Conservation (phyloP, 2,329 filamentous ascomycete species). For the Laburnicola sp. region DNA sequence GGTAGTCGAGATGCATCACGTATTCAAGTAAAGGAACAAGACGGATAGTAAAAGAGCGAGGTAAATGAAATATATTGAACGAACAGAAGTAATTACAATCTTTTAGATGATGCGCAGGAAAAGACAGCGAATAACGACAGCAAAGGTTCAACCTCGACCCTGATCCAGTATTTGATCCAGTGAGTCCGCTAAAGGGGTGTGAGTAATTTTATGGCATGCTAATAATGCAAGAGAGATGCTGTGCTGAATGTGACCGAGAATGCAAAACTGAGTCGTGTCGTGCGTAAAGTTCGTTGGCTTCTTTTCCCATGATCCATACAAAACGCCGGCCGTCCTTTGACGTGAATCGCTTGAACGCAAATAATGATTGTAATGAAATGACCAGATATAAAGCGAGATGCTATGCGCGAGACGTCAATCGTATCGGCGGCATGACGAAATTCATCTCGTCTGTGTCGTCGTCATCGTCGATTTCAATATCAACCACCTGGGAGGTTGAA, state of each 20-base stretch:
- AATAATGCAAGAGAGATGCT: neutral
- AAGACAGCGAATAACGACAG: neutral
- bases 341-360: constrained; percentile 33
- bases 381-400: constrained; percentile 3
- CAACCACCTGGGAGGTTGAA: constrained; percentile 25
- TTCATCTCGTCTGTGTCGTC: constrained; percentile 37
- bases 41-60: neutral
- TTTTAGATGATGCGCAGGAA: neutral
- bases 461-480: constrained; percentile 45
- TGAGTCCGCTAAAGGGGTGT: neutral
- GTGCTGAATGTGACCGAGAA: constrained; percentile 1
- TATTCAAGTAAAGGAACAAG: neutral
- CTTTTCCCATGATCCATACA: constrained; percentile 12
- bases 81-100: constrained; percentile 23
- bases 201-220: neutral
- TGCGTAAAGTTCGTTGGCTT: constrained; percentile 19
- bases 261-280: constrained; percentile 16
- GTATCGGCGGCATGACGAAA: constrained; percentile 43
- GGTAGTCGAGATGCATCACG: too few relatives aligned
- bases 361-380: constrained; percentile 12
- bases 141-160: neutral
- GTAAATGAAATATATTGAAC: constrained; percentile 1
- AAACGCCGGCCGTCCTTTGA: constrained; percentile 9
- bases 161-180: neutral
- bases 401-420: constrained; percentile 38